phyloP scores from a whole-genome alignment of 2,329 filamentous ascomycete genomes.

The Epichloe typhina region DNA sequence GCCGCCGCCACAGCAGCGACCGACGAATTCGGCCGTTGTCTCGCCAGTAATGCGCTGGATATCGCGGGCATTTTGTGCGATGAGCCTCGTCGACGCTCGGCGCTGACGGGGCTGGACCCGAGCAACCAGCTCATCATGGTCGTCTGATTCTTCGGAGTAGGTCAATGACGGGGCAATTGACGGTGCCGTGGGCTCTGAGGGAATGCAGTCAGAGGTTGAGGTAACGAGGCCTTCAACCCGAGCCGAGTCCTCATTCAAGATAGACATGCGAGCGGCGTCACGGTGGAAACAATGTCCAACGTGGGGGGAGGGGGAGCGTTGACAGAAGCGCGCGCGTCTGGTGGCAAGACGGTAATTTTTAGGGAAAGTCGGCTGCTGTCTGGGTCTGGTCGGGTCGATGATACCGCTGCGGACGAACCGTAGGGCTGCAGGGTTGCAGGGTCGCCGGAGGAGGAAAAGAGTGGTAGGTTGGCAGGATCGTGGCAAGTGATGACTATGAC shows the following conservation, averaged over 20 bases:
- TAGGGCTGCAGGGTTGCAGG: background rate
- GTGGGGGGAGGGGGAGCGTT: no score
- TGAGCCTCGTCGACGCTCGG: slow-evolving; percentile 56
- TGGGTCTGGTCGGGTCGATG: background rate
- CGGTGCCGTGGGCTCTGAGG: slow-evolving; percentile 30
- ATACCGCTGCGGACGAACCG: background rate
- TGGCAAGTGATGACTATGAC: background rate
- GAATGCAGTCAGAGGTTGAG: slow-evolving; percentile 27
- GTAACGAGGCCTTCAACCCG: slow-evolving; percentile 27
- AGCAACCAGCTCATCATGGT: slow-evolving; percentile 37
- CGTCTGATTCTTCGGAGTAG: slow-evolving; percentile 50
- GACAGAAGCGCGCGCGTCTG: background rate
- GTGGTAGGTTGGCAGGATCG: background rate
- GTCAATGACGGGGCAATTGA: slow-evolving; percentile 49
- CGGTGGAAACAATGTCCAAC: background rate
- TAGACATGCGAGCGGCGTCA: slow-evolving; percentile 5
- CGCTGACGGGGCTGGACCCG: slow-evolving; percentile 35
- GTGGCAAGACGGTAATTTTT: background rate
- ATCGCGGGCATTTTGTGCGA: slow-evolving; percentile 49
- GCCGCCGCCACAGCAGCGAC: slow-evolving; percentile 50
- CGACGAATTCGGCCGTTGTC: slow-evolving; percentile 47
- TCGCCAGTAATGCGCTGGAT: slow-evolving; percentile 52
- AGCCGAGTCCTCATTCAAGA: slow-evolving; percentile 18
- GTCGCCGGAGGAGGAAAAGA: background rate
- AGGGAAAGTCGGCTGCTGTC: background rate